phyloP scores from a whole-genome alignment of 768 basidiomycete genomes.

The Atractiella rhizophila region DNA sequence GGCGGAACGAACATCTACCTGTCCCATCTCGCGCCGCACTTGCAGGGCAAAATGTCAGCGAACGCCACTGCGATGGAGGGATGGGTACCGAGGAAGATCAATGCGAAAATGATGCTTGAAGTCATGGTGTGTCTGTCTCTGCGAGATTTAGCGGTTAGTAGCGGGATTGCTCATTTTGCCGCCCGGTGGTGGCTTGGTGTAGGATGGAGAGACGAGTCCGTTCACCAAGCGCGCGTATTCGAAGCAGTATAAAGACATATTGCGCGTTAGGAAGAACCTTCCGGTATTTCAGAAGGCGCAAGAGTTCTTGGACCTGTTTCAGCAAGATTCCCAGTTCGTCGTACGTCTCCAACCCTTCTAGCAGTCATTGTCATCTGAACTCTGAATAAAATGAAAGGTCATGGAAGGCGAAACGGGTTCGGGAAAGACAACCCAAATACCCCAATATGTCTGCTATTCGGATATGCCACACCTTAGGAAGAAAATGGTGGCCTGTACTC shows the following conservation, averaged over 20 bases:
- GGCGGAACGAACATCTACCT: too few species aligned
- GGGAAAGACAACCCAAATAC: slow-evolving; percentile 92
- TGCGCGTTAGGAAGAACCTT: slow-evolving; percentile 58
- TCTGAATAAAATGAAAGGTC: slow-evolving; percentile 58
- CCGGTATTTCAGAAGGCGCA: slow-evolving; percentile 78
- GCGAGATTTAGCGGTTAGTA: not conserved
- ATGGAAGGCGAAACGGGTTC: slow-evolving; percentile 88
- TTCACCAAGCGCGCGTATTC: slow-evolving; percentile 63
- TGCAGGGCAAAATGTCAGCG: too few species aligned
- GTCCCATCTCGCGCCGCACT: too few species aligned
- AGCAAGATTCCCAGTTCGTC: not conserved
- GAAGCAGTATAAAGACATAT: slow-evolving; percentile 56
- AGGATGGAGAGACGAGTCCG: slow-evolving; percentile 63
- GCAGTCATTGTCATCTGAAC: slow-evolving; percentile 28
- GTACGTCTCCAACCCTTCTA: not conserved
- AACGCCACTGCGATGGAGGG: too few species aligned
- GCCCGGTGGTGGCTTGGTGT: slow-evolving; percentile 2
- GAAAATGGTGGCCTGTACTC: slow-evolving; percentile 85
- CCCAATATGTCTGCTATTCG: slow-evolving; percentile 82
- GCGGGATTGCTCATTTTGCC: not conserved
- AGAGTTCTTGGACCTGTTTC: slow-evolving; percentile 52
- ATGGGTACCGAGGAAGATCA: slow-evolving; percentile 44
- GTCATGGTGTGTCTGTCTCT: slow-evolving; percentile 34
- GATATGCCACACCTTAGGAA: slow-evolving; percentile 67
- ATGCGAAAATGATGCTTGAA: slow-evolving; percentile 36